phyloP scores from a whole-genome alignment of 2,329 filamentous ascomycete species.

The Parastagonospora nodorum region DNA sequence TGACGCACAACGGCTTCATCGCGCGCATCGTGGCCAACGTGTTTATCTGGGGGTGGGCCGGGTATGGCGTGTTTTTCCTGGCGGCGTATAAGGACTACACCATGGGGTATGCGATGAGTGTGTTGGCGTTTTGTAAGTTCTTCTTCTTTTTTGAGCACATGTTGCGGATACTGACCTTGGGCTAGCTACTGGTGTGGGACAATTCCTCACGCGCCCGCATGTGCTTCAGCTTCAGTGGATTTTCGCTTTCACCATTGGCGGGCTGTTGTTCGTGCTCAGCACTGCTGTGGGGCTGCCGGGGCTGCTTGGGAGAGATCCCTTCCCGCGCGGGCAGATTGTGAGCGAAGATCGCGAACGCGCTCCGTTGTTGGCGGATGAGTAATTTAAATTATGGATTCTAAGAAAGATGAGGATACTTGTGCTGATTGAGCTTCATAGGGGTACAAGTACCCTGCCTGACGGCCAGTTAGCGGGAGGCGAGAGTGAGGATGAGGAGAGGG shows the following conservation, averaged over 20 bases:
- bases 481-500: too few relatives aligned
- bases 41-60: conserved; percentile 83
- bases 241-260: conserved; percentile 85
- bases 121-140: conserved; percentile 69
- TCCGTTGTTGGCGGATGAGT: conserved; percentile 54
- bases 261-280: conserved; percentile 71
- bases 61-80: conserved; percentile 78
- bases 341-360: conserved; percentile 59
- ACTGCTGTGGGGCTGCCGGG: conserved; percentile 68
- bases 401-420: background rate
- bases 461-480: too few relatives aligned
- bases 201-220: conserved; percentile 74
- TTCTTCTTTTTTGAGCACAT: background rate
- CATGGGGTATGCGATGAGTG: conserved; percentile 78
- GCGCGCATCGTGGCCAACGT: conserved; percentile 84
- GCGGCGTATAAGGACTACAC: conserved; percentile 74
- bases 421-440: too few relatives aligned
- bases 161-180: background rate
- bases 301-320: conserved; percentile 63
- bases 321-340: conserved; percentile 53
- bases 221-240: conserved; percentile 87
- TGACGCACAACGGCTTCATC: conserved; percentile 68
- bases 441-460: too few relatives aligned
- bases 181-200: conserved; percentile 71
- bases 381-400: background rate